Base-by-base conservation (phyloP, 2,329 filamentous ascomycete genomes). In the Neonectria coccinea region DNA sequence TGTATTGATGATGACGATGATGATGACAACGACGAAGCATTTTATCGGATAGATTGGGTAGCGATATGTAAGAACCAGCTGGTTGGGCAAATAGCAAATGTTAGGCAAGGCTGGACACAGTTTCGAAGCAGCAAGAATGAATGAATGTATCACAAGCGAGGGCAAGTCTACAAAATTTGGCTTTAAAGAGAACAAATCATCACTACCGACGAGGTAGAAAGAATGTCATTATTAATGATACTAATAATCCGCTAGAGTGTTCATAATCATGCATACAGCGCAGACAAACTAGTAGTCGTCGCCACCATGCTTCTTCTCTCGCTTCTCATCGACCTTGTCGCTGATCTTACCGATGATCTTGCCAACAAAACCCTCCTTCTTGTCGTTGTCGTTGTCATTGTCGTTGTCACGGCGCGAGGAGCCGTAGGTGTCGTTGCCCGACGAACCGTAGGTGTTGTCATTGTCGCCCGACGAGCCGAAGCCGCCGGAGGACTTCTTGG, bases 251-350 rank as follows among this genome's bases (percentile, higher is more conserved):
- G 53, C 50, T 54, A 56, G n/a, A 56, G 53, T 29, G 48, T 57
- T 56, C 48, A 45, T 44, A 33, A 20, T 39, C 56, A 47, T 61
- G 18, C 54, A 14, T 18, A 10, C 39, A 20, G 25, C 22, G 27
- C 9, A 20, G 9, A 44, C 33, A 20, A 66, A 41, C 56, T 51
- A 67, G 57, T 75, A 75, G 44, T 77, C 69, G 25, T 76, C 61
- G 55, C 42, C 54, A 29, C 69, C 70, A 39, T 69, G 67, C 58
- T 73, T 77, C 64, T 82, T 81, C 56, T 86, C 81, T 82, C 84
- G 87, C 70, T 77, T 76, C 59, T 77, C 75, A 9, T 86, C 86
- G 6, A 82, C 84, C 80, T 88, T 89, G 78, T 90, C 85, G 75
- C 89, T 78, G 25, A 89, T 61, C 77, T 86, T 88, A 51, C 87